Conservation (phyloP, 2,329 filamentous ascomycete genomes). For the Colletotrichum liaoningense region DNA sequence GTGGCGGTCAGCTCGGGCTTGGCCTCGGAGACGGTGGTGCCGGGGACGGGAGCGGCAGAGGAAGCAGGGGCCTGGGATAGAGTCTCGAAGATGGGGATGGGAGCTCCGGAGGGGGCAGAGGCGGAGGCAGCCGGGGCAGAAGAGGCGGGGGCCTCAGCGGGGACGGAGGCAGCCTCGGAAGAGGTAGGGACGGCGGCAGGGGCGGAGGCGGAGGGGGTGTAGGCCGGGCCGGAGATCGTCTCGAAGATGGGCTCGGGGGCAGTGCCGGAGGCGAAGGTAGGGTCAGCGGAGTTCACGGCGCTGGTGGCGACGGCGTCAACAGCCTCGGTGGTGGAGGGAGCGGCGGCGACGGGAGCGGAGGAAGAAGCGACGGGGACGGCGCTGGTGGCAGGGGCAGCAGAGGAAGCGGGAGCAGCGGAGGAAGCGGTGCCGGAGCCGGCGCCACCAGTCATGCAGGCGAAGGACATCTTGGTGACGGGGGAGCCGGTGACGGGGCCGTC, state of each 20-base stretch:
- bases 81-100: conserved; percentile 19
- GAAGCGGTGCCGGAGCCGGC: conserved; percentile 52
- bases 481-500: conserved; percentile 42
- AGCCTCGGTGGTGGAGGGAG: conserved; percentile 5
- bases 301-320: conserved; percentile 11
- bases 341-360: background rate
- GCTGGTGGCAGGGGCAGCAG: conserved; percentile 3
- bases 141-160: background rate
- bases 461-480: conserved; percentile 59
- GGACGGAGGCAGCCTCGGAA: background rate
- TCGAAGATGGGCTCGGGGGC: conserved; percentile 22
- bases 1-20: conserved; percentile 11
- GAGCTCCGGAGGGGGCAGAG: conserved; percentile 13
- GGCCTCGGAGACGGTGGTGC: conserved; percentile 8
- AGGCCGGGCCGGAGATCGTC: conserved; percentile 24
- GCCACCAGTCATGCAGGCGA: conserved; percentile 56
- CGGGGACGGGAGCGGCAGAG: background rate
- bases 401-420: conserved; percentile 42
- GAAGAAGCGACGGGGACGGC: conserved; percentile 2
- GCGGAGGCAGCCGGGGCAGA: background rate
- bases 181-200: background rate
- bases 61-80: background rate
- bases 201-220: background rate
- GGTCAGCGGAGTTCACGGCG: conserved; percentile 3
- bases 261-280: conserved; percentile 14